Evolutionary conservation across 805 yeast species (phyloP), one percentile per base, ranked within the genome.

Genomic region (Saccharomycopsis sp.): DNA sequence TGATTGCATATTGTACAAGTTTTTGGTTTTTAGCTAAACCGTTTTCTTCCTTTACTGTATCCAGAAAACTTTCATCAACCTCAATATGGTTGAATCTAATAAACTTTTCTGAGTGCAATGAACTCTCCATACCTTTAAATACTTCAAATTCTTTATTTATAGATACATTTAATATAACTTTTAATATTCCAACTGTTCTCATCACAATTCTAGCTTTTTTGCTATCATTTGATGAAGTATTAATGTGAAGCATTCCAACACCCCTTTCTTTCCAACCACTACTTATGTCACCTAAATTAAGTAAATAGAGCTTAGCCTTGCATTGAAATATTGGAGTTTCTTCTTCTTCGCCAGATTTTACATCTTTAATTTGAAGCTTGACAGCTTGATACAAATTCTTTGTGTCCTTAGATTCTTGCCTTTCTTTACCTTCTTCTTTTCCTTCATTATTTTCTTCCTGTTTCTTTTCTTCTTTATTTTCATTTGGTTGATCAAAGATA

Each of bases 241-340:
- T 90, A 21, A 93, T 72, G 58, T 86, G 95, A n/a, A 93, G 64
- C 3, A 77, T 72, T 2, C 98, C 98, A 34, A 84, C 71, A 20
- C 98, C 98, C 57, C 93, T 77, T 63, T 93, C 98, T 60, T 86
- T 93, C 98, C 98, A 93, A 2, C 96, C 96, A 14, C 72, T 77
- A 6, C 73, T 60, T 3, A 83, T 68, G 29, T 78, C 73, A 0
- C 80, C 66, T 24, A 89, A 66, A 55, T 85, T 84, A 54, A 86
- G 65, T 24, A 75, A 79, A 59, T 89, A 93, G 22, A 93, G 65
- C 57, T 89, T 86, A 3, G 94, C 86, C 39, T 82, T 79, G 31
- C 83, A 73, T 36, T 77, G 75, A 59, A 75, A 85, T 5, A 81
- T 58, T 0, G 84, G 75, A 27, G 68, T 68, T 59, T 93, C 98